These are phyloP conservation scores for Pelargonium australe DNA, from an alignment of 441 rosid genomes.

Conservation along the genomic window DNA sequence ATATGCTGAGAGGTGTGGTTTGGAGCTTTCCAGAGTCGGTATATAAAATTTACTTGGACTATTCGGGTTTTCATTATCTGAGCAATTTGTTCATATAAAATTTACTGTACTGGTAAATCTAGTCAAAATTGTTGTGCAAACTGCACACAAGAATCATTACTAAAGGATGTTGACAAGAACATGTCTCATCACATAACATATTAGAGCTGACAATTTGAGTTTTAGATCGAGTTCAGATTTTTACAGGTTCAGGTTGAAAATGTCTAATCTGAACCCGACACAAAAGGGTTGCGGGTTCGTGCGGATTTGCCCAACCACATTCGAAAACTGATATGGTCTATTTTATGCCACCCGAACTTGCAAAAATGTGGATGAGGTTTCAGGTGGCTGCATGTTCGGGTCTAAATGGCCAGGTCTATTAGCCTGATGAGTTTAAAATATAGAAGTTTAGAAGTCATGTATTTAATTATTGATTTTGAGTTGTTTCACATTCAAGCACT, in stretches of 20 bases:
- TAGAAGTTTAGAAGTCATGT: no score
- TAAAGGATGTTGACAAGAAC: background rate
- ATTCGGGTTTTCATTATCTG: background rate
- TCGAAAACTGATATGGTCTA: no score
- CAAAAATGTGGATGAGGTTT: no score
- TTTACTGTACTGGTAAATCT: background rate
- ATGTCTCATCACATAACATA: background rate
- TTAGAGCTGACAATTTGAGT: background rate
- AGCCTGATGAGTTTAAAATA: no score
- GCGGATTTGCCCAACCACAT: no score
- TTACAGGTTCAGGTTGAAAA: background rate
- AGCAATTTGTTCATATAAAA: background rate
- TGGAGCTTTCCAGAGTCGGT: background rate
- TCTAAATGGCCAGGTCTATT: no score
- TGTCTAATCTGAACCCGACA: no score
- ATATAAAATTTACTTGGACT: background rate
- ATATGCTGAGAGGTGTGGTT: background rate
- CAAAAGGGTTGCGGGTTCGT: no score
- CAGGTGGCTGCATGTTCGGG: no score
- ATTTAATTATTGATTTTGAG: no score
- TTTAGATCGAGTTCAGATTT: background rate
- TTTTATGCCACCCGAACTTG: no score
- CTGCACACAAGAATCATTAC: background rate
- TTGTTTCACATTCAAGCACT: no score
- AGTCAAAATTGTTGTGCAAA: background rate